A percentile compares a stretch with the other conserved stretches of the same genome.
Conservation (phyloP, 1,284 basidiomycete species). For the Fomitopsis schrenkii region DNA sequence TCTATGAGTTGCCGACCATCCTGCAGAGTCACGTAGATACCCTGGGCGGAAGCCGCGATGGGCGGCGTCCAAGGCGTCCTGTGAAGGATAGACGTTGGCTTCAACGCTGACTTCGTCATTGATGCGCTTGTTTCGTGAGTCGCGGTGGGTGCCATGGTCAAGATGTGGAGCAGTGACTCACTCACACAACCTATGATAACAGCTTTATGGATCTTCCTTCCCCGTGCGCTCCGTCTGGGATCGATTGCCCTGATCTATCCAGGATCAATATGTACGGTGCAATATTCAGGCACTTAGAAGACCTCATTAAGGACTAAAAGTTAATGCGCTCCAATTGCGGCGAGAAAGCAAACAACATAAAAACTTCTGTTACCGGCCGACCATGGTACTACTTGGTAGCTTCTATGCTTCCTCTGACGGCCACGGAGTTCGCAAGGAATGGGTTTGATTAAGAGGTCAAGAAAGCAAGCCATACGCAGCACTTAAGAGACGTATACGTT, state of each 20-base stretch:
- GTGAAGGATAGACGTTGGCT: slow-evolving; percentile 29
- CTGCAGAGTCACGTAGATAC: slow-evolving; percentile 66
- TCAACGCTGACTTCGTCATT: slow-evolving; percentile 11
- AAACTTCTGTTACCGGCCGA: too few species aligned
- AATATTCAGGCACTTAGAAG: too few species aligned
- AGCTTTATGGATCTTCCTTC: background rate
- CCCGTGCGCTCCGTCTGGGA: background rate
- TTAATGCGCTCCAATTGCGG: too few species aligned
- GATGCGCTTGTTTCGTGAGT: background rate
- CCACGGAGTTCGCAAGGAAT: too few species aligned
- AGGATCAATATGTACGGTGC: background rate
- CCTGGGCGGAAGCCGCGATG: slow-evolving; percentile 58
- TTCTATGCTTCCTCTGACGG: too few species aligned
- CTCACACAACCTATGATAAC: background rate
- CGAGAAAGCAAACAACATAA: too few species aligned
- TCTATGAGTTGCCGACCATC: slow-evolving; percentile 68
- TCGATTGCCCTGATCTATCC: background rate
- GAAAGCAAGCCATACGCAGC: too few species aligned
- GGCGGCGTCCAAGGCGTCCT: slow-evolving; percentile 66
- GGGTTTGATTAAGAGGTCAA: too few species aligned
- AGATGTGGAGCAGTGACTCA: background rate
- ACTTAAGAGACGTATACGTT: too few species aligned
- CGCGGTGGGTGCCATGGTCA: slow-evolving; percentile 2
- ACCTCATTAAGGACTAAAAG: too few species aligned
- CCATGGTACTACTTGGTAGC: too few species aligned